phyloP scores from a whole-genome alignment of 768 basidiomycete genomes.

The Termitomyces sp. region DNA sequence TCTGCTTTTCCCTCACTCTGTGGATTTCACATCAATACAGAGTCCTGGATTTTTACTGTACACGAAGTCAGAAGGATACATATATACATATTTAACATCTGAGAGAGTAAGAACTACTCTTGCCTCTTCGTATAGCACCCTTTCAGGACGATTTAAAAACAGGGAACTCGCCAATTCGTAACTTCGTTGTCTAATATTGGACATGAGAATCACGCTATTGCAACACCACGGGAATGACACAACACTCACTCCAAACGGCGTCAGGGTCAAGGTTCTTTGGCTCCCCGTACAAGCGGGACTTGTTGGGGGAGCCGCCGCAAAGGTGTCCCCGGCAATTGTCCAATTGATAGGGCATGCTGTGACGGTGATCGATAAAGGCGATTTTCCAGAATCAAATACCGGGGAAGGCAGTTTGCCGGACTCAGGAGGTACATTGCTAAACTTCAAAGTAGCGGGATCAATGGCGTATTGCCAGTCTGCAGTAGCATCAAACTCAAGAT shows the following conservation, averaged over 20 bases:
- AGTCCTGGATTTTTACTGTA: too few species aligned
- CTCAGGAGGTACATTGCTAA: conserved; percentile 26
- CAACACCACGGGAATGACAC: neutral
- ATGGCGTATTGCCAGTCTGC: conserved; percentile 49
- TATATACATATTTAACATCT: too few species aligned
- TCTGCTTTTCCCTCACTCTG: too few species aligned
- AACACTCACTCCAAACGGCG: conserved; percentile 42
- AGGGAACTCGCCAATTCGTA: conserved; percentile 38
- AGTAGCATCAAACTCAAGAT: conserved; percentile 44
- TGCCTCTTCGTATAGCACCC: neutral
- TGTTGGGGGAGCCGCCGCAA: conserved; percentile 40
- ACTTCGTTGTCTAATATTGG: conserved; percentile 19
- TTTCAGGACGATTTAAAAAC: conserved; percentile 21
- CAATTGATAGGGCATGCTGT: conserved; percentile 46
- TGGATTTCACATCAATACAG: too few species aligned
- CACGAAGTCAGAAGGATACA: too few species aligned
- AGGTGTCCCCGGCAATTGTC: conserved; percentile 40
- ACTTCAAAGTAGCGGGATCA: conserved; percentile 38
- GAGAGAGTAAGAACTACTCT: too few species aligned
- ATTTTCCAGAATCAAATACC: conserved; percentile 41
- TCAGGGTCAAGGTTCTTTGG: conserved; percentile 35
- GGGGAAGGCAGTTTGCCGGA: conserved; percentile 36
- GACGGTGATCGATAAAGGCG: conserved; percentile 41
- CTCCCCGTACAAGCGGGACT: conserved; percentile 37
- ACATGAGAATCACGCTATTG: neutral